Percentiles rank a stretch among this genome's conserved stretches.
These are phyloP conservation scores for Backusella circina DNA, from an alignment of 192 early-diverging fungal species.

Conservation along the genomic window DNA sequence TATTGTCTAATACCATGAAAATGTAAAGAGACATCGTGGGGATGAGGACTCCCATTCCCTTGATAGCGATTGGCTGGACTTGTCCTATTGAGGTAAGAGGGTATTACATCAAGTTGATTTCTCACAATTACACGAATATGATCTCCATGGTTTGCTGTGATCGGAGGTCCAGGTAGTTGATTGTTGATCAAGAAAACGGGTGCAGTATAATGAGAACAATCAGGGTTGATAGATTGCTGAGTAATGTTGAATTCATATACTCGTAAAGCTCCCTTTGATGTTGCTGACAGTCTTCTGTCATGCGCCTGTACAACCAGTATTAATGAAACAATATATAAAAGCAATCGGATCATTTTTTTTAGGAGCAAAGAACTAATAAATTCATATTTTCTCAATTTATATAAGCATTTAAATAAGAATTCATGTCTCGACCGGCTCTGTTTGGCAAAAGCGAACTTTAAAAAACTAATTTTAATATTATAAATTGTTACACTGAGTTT, in stretches of 20 bases:
- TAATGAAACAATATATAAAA: background rate
- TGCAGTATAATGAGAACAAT: conserved; percentile 14
- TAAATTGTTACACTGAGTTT: background rate
- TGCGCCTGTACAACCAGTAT: background rate
- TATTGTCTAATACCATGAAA: conserved; percentile 49
- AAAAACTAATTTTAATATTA: background rate
- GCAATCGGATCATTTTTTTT: conserved; percentile 7
- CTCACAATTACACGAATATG: conserved; percentile 39
- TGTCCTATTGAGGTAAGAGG: conserved; percentile 25
- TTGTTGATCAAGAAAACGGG: conserved; percentile 22
- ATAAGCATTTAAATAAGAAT: background rate
- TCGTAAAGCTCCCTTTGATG: background rate
- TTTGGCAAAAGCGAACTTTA: background rate
- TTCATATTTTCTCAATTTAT: background rate
- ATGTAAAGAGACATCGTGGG: conserved; percentile 33
- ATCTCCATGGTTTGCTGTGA: conserved; percentile 51
- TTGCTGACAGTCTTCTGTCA: background rate
- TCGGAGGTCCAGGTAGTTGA: conserved; percentile 40
- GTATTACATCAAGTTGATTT: conserved; percentile 22
- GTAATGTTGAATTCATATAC: conserved; percentile 31
- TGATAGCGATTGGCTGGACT: background rate
- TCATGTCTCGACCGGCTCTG: background rate
- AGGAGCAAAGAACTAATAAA: background rate
- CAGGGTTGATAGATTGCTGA: conserved; percentile 6
- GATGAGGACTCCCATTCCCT: background rate